Evolutionary conservation across 306 rosid genomes (phyloP), one percentile per base, ranked within the genome.

Genomic region (Geum urbanum): DNA sequence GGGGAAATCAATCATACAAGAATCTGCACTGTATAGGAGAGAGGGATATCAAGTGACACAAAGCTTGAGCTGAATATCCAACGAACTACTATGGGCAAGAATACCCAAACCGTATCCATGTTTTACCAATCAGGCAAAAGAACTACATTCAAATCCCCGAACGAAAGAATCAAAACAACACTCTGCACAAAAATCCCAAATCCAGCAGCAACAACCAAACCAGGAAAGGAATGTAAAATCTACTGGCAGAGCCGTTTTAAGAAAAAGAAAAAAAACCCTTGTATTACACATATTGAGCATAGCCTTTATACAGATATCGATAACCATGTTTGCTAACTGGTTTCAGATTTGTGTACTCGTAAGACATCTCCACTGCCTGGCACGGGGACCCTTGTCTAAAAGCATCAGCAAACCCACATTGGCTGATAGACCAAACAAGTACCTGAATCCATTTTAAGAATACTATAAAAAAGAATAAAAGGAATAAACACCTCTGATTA

Each of bases 341-440:
- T 67, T 63, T 70, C 75, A 82, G 73, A 95, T 65, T 86, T 94
- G 96, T 22, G 95, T 77, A 53, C 88, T 91, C 35, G 92, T 77
- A 63, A 95, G 76, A 77, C 96, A 91, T 80, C 96, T 86, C 91
- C 89, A 81, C 13, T 86, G 92, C 87, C 81, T 86, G 48, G 46
- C 49, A 7, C 61, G 91, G 20, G 84, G 83, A 46, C 83, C 86
- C 39, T 84, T 89, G 69, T 86, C 96, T 2, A 95, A 81, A 22
- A 95, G 92, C 86, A 87, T 83, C 78, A 80, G 87, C 86, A 95
- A 82, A 43, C 99, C 99, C 37, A 55, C 78, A 11, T 82, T 79
- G 57, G 81, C 76, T 7, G 96, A 86, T 43, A 86, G 76, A 44
- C 91, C 90, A 14, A 85, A 82, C 85, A 78, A 76, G 80, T 82